Conservation (phyloP, 2,329 filamentous ascomycete genomes). For the Colletotrichum incanum region DNA sequence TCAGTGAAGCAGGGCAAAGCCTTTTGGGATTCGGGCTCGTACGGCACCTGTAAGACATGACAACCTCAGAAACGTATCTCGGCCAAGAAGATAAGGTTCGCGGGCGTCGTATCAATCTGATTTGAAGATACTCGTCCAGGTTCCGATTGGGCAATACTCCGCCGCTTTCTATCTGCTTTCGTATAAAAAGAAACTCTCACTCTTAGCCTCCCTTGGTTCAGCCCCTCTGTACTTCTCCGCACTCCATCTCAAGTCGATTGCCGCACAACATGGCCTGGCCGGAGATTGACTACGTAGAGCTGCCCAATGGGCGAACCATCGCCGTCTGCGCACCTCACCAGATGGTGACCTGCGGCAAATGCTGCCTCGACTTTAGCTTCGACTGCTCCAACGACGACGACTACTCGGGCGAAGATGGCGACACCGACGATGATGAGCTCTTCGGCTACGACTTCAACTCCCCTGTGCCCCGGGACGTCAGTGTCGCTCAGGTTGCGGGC, state of each 20-base stretch:
- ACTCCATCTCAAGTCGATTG: not conserved
- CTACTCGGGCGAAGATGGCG: not conserved
- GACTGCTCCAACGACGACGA: not conserved
- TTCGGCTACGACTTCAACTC: constrained; percentile 48
- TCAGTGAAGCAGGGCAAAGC: not conserved
- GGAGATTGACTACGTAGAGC: constrained; percentile 9
- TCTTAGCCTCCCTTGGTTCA: not conserved
- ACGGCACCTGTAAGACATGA: not conserved
- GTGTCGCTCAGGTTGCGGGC: constrained; percentile 55
- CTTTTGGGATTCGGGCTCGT: not conserved
- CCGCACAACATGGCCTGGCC: not conserved
- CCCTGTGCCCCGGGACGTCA: constrained; percentile 54
- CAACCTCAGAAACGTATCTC: not conserved
- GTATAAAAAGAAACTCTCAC: not conserved
- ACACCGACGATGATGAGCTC: not conserved
- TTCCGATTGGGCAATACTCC: not conserved
- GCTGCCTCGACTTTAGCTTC: constrained; percentile 32
- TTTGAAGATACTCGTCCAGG: too few species aligned
- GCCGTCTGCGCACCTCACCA: constrained; percentile 20
- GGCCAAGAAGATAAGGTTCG: not conserved
- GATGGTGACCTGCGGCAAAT: constrained; percentile 14
- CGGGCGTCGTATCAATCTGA: not conserved
- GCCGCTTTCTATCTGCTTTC: not conserved
- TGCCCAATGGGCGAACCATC: constrained; percentile 28
- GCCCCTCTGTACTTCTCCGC: not conserved